phyloP scores from a whole-genome alignment of 2,329 filamentous ascomycete species.

The Ramularia endophylla region DNA sequence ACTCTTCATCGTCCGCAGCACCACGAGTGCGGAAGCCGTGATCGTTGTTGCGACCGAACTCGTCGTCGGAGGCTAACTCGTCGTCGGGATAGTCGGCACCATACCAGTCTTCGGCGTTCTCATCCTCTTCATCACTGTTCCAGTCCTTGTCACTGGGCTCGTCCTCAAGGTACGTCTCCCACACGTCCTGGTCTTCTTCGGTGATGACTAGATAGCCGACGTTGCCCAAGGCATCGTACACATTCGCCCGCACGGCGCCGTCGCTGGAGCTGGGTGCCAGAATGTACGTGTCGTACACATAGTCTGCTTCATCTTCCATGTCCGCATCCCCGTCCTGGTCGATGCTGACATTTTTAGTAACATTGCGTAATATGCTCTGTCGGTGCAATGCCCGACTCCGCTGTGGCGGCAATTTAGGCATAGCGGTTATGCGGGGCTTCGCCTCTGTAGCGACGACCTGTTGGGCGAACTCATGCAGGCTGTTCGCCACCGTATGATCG shows the following conservation, averaged over 20 bases:
- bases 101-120: constrained; percentile 71
- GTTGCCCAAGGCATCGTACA: constrained; percentile 22
- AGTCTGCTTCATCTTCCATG: constrained; percentile 46
- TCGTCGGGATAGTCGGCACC: constrained; percentile 76
- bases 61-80: constrained; percentile 66
- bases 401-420: constrained; percentile 23
- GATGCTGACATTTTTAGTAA: constrained; percentile 4
- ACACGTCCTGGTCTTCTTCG: constrained; percentile 49
- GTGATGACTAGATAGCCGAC: constrained; percentile 46
- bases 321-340: constrained; percentile 32
- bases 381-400: constrained; percentile 24
- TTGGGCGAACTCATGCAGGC: constrained; percentile 25
- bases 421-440: constrained; percentile 20
- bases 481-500: constrained; percentile 19
- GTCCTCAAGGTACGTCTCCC: constrained; percentile 52
- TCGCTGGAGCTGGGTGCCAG: constrained; percentile 34
- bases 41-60: constrained; percentile 43
- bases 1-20: constrained; percentile 38
- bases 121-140: constrained; percentile 57
- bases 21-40: constrained; percentile 35
- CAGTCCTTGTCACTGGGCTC: constrained; percentile 47
- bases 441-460: constrained; percentile 19
- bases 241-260: constrained; percentile 25
- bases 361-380: constrained; percentile 11
- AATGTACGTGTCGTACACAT: constrained; percentile 58